Percentiles rank a stretch among this genome's conserved stretches.
Evolutionary conservation across 2,329 filamentous ascomycete species (phyloP).

Genomic region (Aspergillus nomiae): DNA sequence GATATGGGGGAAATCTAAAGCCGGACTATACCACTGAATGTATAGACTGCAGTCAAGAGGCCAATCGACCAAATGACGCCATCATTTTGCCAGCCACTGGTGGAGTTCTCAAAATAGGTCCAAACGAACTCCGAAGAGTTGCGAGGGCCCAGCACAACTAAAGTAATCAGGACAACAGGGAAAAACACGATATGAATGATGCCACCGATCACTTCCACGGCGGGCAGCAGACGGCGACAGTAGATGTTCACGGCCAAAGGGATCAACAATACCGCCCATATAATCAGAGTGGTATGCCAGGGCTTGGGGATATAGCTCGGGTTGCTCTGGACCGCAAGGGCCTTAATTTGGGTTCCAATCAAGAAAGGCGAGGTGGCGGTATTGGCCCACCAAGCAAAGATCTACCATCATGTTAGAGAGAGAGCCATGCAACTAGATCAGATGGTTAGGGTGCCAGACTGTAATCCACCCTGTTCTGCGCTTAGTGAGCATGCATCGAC

Average conservation of each 20-base stretch:
- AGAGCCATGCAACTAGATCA: no score
- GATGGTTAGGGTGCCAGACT: background rate
- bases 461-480: background rate
- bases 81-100: no score
- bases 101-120: conserved; percentile 27
- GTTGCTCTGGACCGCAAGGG: background rate
- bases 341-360: background rate
- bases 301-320: background rate
- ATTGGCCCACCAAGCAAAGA: background rate
- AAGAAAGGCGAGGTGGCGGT: background rate
- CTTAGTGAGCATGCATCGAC: no score
- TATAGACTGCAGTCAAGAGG: no score
- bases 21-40: no score
- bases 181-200: background rate
- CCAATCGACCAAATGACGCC: no score
- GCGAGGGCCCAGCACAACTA: background rate
- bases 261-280: background rate
- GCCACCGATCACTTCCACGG: background rate
- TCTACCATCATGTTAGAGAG: background rate
- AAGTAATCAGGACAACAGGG: background rate
- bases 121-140: conserved; percentile 21
- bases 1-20: no score
- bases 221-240: background rate
- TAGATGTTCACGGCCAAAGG: background rate
- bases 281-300: background rate